These are phyloP conservation scores for Acrocalymma vagum DNA, from an alignment of 2,329 filamentous ascomycete genomes.

Conservation along the genomic window DNA sequence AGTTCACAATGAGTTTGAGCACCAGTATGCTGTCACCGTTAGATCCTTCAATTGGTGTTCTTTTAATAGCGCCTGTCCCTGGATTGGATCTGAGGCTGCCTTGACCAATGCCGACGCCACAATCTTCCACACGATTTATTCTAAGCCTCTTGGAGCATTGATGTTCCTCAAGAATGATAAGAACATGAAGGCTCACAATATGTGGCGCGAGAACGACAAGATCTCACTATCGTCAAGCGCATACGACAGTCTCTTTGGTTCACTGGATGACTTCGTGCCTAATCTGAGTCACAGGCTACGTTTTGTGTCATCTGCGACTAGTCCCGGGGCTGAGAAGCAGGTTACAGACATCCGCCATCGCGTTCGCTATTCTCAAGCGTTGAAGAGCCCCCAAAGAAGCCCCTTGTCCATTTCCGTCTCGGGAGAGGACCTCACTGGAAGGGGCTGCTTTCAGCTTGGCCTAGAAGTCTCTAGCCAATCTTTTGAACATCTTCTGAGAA, in stretches of 20 bases:
- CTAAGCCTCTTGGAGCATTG: constrained; percentile 55
- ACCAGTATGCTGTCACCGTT: constrained; percentile 54
- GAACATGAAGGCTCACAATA: constrained; percentile 54
- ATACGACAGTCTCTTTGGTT: constrained; percentile 5
- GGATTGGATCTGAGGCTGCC: constrained; percentile 51
- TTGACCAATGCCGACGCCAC: constrained; percentile 48
- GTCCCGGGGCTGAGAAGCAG: constrained; percentile 7
- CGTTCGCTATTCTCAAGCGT: constrained; percentile 2
- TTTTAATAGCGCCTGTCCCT: constrained; percentile 56
- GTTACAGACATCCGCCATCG: not conserved
- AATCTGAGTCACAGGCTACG: constrained; percentile 5
- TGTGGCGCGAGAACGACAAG: constrained; percentile 42
- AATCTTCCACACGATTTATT: constrained; percentile 20
- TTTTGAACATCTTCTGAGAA: constrained; percentile 55
- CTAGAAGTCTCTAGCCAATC: constrained; percentile 50
- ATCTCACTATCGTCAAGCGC: too few species aligned
- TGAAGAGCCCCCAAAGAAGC: constrained; percentile 1
- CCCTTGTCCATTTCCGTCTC: constrained; percentile 49
- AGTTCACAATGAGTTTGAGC: constrained; percentile 45
- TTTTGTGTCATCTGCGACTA: constrained; percentile 31
- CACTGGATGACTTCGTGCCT: constrained; percentile 16
- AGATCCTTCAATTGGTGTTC: constrained; percentile 56
- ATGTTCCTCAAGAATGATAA: constrained; percentile 56
- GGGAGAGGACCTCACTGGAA: constrained; percentile 47
- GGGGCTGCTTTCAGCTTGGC: constrained; percentile 59